Conservation (phyloP, 2,329 filamentous ascomycete species). For the Neurospora crassa region DNA sequence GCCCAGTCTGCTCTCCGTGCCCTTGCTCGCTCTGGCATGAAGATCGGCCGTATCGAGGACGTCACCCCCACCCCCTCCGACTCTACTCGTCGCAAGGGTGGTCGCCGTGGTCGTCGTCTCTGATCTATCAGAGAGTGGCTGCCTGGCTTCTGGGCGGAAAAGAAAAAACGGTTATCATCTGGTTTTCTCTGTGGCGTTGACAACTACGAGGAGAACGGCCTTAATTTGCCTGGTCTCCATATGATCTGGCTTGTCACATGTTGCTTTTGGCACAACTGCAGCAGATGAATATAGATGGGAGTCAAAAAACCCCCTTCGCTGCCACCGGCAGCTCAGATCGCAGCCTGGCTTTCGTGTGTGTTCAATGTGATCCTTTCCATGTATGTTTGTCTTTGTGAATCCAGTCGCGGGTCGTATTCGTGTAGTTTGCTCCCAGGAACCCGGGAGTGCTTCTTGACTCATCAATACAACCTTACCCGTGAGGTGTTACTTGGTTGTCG, state of each 20-base stretch:
- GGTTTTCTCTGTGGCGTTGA: constrained; percentile 53
- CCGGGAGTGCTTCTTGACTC: neutral
- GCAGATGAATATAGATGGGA: constrained; percentile 19
- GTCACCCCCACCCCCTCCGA: constrained; percentile 98
- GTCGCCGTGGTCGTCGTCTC: constrained; percentile 99
- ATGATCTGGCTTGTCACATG: constrained; percentile 42
- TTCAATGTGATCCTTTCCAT: neutral
- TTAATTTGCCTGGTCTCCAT: constrained; percentile 53
- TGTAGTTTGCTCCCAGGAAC: neutral
- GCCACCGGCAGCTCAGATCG: constrained; percentile 1
- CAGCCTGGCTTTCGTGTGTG: neutral
- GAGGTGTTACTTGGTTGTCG: neutral
- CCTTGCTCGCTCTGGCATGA: constrained; percentile 98
- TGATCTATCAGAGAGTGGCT: constrained; percentile 39
- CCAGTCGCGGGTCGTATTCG: neutral
- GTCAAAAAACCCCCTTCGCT: constrained; percentile 4
- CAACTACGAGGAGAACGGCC: constrained; percentile 66
- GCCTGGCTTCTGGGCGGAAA: constrained; percentile 20
- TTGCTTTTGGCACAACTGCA: constrained; percentile 30
- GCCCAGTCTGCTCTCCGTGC: constrained; percentile 98
- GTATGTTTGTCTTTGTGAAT: neutral
- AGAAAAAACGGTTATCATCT: constrained; percentile 32
- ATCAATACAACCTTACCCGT: neutral
- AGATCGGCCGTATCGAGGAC: constrained; percentile 99
- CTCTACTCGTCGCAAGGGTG: constrained; percentile 99